phyloP scores from a whole-genome alignment of 345 rosid species.

The Linum usitatissimum region DNA sequence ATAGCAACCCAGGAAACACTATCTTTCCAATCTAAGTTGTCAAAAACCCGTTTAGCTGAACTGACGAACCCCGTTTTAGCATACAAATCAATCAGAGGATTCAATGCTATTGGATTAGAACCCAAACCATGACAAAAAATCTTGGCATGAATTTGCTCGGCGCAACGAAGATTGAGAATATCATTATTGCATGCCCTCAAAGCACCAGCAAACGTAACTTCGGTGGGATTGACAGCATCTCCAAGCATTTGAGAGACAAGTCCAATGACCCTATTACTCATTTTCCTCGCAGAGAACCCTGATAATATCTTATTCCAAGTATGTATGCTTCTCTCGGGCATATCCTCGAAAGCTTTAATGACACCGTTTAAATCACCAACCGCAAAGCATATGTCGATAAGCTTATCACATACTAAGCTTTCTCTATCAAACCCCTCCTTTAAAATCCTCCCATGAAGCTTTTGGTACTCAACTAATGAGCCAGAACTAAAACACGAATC shows the following conservation, averaged over 20 bases:
- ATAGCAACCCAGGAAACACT: slow-evolving; percentile 75
- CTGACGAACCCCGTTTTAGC: slow-evolving; percentile 45
- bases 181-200: slow-evolving; percentile 41
- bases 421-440: slow-evolving; percentile 44
- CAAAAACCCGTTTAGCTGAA: slow-evolving; percentile 49
- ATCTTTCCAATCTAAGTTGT: slow-evolving; percentile 41
- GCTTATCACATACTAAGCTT: slow-evolving; percentile 29
- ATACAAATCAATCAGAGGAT: slow-evolving; percentile 61
- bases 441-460: slow-evolving; percentile 50
- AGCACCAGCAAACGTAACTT: slow-evolving; percentile 30
- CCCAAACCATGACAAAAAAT: slow-evolving; percentile 46
- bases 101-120: slow-evolving; percentile 34
- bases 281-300: slow-evolving; percentile 30
- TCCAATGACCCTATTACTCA: slow-evolving; percentile 22
- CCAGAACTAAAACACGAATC: slow-evolving; percentile 2
- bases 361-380: slow-evolving; percentile 36
- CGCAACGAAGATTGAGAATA: slow-evolving; percentile 22
- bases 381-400: slow-evolving; percentile 36
- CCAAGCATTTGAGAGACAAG: slow-evolving; percentile 32
- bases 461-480: slow-evolving; percentile 27
- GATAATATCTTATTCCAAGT: slow-evolving; percentile 47
- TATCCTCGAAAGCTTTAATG: slow-evolving; percentile 51
- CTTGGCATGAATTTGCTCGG: slow-evolving; percentile 58
- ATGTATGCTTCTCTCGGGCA: slow-evolving; percentile 38
- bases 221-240: slow-evolving; percentile 34